Evolutionary conservation across 1,284 basidiomycete species (phyloP).

Genomic region (Moniliella sp.): DNA sequence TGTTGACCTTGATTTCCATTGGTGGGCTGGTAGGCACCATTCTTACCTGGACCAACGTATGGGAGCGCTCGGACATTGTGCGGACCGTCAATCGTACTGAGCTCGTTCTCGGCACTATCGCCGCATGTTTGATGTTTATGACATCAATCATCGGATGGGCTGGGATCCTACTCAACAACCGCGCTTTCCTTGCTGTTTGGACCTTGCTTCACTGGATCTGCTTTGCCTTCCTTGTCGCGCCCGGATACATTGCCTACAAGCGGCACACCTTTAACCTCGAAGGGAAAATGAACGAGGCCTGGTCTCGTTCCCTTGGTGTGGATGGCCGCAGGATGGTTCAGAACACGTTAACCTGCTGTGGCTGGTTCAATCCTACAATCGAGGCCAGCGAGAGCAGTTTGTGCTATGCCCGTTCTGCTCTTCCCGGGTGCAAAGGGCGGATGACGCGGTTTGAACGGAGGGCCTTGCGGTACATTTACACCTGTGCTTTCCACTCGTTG

Average conservation of each 20-base stretch:
- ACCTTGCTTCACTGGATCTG: conserved; percentile 50
- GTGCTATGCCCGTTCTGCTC: conserved; percentile 29
- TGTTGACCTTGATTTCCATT: conserved; percentile 39
- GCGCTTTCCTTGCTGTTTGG: conserved; percentile 51
- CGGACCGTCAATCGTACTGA: conserved; percentile 45
- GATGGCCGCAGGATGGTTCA: conserved; percentile 45
- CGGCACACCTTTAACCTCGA: conserved; percentile 48
- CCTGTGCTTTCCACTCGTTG: conserved; percentile 1
- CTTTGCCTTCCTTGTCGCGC: conserved; percentile 44
- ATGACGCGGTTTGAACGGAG: conserved; percentile 7
- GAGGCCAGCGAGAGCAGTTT: conserved; percentile 45
- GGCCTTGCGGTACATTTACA: conserved; percentile 3
- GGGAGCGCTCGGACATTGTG: conserved; percentile 43
- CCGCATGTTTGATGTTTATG: conserved; percentile 43
- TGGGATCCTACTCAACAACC: conserved; percentile 51
- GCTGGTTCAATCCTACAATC: conserved; percentile 46
- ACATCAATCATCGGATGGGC: conserved; percentile 48
- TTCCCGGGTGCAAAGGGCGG: conserved; percentile 33
- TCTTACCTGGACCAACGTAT: conserved; percentile 48
- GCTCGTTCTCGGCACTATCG: conserved; percentile 46
- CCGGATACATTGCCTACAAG: conserved; percentile 52
- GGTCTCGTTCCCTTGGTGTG: conserved; percentile 43
- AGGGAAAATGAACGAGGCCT: conserved; percentile 51
- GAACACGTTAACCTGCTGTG: conserved; percentile 47
- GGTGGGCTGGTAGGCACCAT: conserved; percentile 42